These are phyloP conservation scores for Silene vulgaris DNA, from an alignment of 179 eudicot genomes.

Conservation along the genomic window DNA sequence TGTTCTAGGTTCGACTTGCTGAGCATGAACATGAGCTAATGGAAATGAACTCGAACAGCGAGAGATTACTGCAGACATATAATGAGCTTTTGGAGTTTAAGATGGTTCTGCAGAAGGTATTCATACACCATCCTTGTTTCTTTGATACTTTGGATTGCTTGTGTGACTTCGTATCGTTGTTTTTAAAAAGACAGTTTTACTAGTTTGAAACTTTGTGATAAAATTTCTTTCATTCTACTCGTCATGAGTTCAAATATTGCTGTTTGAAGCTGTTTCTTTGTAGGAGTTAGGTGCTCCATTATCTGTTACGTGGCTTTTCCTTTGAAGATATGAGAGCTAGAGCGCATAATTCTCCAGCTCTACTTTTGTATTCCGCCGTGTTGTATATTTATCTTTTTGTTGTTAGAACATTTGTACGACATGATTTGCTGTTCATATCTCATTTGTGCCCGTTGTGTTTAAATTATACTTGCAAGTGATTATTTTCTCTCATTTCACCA, in stretches of 20 bases:
- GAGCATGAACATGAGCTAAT: conserved; percentile 91
- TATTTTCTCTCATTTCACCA: neutral
- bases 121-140: conserved; percentile 13
- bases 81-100: conserved; percentile 92
- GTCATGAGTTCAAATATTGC: neutral
- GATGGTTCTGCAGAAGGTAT: conserved; percentile 93
- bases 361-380: neutral
- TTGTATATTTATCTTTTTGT: neutral
- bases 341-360: neutral
- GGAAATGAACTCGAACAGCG: conserved; percentile 85
- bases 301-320: neutral
- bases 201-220: neutral
- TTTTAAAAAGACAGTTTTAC: neutral
- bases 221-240: neutral
- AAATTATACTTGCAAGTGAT: neutral
- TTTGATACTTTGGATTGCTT: neutral
- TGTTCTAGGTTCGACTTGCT: conserved; percentile 58
- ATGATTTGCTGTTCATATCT: conserved; percentile 6
- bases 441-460: conserved; percentile 1
- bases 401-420: neutral
- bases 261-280: neutral
- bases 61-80: conserved; percentile 68
- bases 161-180: neutral
- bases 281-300: neutral
- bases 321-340: neutral